phyloP scores from a whole-genome alignment of 441 rosid genomes.

The Pelargonium australe region DNA sequence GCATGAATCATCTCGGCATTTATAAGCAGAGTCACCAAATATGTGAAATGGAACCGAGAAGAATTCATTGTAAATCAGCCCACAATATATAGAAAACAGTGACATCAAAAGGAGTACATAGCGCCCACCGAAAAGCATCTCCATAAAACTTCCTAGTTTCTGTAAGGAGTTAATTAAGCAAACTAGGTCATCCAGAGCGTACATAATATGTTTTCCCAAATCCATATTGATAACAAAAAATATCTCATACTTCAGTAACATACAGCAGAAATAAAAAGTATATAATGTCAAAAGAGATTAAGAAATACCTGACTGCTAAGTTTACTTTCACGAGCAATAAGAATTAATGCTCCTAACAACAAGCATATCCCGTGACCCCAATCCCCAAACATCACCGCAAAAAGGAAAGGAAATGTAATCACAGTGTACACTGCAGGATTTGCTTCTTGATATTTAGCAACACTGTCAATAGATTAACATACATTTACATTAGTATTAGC shows the following conservation, averaged over 20 bases:
- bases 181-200: not conserved
- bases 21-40: slow-evolving; percentile 79
- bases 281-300: not conserved
- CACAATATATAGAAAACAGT: slow-evolving; percentile 82
- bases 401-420: slow-evolving; percentile 90
- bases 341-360: slow-evolving; percentile 57
- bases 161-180: slow-evolving; percentile 10
- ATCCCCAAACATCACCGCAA: slow-evolving; percentile 99
- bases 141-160: slow-evolving; percentile 75
- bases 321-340: slow-evolving; percentile 69
- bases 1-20: slow-evolving; percentile 84
- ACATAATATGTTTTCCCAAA: not conserved
- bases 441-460: slow-evolving; percentile 91
- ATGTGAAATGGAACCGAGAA: slow-evolving; percentile 83
- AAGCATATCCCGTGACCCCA: slow-evolving; percentile 99
- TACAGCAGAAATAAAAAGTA: not conserved
- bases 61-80: slow-evolving; percentile 87
- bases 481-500: not conserved
- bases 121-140: slow-evolving; percentile 98
- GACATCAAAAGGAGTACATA: slow-evolving; percentile 92
- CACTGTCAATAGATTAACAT: slow-evolving; percentile 40
- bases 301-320: slow-evolving; percentile 64
- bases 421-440: slow-evolving; percentile 85
- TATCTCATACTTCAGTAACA: not conserved
- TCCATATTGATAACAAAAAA: not conserved